Evolutionary conservation across 2,329 filamentous ascomycete genomes (phyloP).

Genomic region (Cryphonectria japonica): DNA sequence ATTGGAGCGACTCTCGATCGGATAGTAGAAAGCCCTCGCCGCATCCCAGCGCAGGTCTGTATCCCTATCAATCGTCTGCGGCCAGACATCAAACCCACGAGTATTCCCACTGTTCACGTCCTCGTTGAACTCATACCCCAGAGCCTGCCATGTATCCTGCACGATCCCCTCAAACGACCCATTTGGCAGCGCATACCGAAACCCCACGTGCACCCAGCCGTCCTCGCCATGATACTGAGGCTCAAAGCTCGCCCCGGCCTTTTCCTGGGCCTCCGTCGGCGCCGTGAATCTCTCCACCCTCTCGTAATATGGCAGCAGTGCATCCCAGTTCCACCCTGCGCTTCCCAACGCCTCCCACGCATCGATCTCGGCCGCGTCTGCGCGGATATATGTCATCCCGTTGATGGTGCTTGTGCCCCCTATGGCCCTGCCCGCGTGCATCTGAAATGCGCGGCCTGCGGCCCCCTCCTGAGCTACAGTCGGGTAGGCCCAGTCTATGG

Average conservation of each 20-base stretch:
- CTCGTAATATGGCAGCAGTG: conserved; percentile 51
- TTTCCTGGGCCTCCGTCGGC: conserved; percentile 40
- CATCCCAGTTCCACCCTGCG: conserved; percentile 49
- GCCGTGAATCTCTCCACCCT: conserved; percentile 44
- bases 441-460: conserved; percentile 9
- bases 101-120: conserved; percentile 47
- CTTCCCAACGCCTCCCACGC: conserved; percentile 50
- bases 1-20: conserved; percentile 43
- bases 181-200: conserved; percentile 40
- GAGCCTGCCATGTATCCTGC: conserved; percentile 39
- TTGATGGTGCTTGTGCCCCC: conserved; percentile 42
- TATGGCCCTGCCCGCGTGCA: conserved; percentile 33
- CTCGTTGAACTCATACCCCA: conserved; percentile 40
- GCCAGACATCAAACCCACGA: conserved; percentile 43
- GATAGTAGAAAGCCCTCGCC: conserved; percentile 47
- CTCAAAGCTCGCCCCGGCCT: conserved; percentile 42
- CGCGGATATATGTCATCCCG: conserved; percentile 47
- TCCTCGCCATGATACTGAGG: conserved; percentile 40
- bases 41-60: conserved; percentile 45
- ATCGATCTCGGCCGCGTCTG: conserved; percentile 46
- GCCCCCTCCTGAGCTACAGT: conserved; percentile 21
- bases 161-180: conserved; percentile 37
- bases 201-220: conserved; percentile 45
- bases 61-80: conserved; percentile 45
- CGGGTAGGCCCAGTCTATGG: conserved; percentile 30